These are phyloP conservation scores for Chlorophyllum brunneum DNA, from an alignment of 768 basidiomycete species.

Conservation along the genomic window DNA sequence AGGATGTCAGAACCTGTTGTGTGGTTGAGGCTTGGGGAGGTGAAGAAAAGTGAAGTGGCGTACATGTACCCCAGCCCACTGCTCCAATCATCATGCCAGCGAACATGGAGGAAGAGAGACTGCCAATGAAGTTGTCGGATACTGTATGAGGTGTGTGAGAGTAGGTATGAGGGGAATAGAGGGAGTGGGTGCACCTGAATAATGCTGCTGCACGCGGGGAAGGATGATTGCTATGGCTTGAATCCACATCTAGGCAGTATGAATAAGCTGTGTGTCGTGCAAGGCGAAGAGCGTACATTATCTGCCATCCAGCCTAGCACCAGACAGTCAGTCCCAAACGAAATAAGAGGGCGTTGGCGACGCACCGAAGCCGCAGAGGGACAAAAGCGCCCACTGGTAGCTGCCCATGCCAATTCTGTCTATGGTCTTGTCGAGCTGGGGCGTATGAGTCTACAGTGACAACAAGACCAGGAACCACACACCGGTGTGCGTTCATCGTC, in stretches of 20 bases:
- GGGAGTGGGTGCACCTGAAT: slow-evolving; percentile 45
- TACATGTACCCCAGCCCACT: slow-evolving; percentile 88
- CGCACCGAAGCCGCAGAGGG: slow-evolving; percentile 87
- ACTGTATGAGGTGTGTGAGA: slow-evolving; percentile 36
- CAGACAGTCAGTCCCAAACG: slow-evolving; percentile 2
- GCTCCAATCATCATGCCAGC: slow-evolving; percentile 98
- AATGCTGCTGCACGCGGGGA: slow-evolving; percentile 95
- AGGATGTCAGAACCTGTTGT: slow-evolving; percentile 73
- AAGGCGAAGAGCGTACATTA: slow-evolving; percentile 51
- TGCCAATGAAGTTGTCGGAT: slow-evolving; percentile 72
- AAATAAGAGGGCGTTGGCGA: slow-evolving; percentile 9
- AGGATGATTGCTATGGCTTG: slow-evolving; percentile 89
- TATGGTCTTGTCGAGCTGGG: slow-evolving; percentile 74
- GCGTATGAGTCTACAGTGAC: slow-evolving; percentile 12
- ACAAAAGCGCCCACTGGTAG: slow-evolving; percentile 80
- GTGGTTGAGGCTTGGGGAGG: background rate
- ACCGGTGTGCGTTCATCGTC: slow-evolving; percentile 49
- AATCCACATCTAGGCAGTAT: slow-evolving; percentile 77
- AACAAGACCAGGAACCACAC: slow-evolving; percentile 13
- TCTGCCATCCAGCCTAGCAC: slow-evolving; percentile 86
- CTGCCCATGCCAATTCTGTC: slow-evolving; percentile 90
- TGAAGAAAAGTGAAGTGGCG: slow-evolving; percentile 21
- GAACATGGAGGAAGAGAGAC: slow-evolving; percentile 85
- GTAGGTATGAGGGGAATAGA: background rate
- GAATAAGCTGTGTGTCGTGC: slow-evolving; percentile 11